phyloP scores from a whole-genome alignment of 495 filamentous ascomycete genomes.

The Aspergillus conjunctus region DNA sequence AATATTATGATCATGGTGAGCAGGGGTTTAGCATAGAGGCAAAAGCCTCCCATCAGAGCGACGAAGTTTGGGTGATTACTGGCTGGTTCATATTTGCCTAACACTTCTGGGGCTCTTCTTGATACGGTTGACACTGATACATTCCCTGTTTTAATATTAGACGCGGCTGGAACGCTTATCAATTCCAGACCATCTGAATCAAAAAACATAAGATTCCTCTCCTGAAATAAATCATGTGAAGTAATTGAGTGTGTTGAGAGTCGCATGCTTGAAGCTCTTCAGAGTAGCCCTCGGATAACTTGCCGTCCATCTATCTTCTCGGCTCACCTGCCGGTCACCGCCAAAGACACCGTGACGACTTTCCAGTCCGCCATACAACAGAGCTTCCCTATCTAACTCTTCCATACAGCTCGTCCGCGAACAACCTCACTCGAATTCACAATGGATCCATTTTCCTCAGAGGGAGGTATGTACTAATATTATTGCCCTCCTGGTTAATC shows the following conservation, averaged over 20 bases:
- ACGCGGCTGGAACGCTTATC: constrained; percentile 7
- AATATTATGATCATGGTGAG: constrained; percentile 12
- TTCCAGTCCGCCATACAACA: constrained; percentile 20
- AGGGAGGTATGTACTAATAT: constrained; percentile 63
- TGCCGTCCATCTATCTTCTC: constrained; percentile 20
- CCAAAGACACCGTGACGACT: constrained; percentile 33
- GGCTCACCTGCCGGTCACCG: constrained; percentile 23
- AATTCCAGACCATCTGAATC: not conserved
- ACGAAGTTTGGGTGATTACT: constrained; percentile 2
- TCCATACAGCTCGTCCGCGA: not conserved
- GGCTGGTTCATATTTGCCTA: constrained; percentile 1
- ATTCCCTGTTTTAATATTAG: constrained; percentile 21
- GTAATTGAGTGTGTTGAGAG: too few species aligned
- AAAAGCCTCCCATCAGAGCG: constrained; percentile 13
- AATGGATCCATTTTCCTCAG: constrained; percentile 95
- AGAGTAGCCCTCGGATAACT: not conserved
- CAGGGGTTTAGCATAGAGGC: constrained; percentile 2
- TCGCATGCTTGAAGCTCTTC: too few species aligned
- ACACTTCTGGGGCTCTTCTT: constrained; percentile 13
- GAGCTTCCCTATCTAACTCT: constrained; percentile 4
- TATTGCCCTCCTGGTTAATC: not conserved
- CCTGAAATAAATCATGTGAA: too few species aligned
- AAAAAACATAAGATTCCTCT: not conserved
- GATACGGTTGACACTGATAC: constrained; percentile 15
- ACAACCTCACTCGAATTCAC: not conserved